phyloP scores from a whole-genome alignment of 2,329 filamentous ascomycete genomes.

The Claviceps spartinae region DNA sequence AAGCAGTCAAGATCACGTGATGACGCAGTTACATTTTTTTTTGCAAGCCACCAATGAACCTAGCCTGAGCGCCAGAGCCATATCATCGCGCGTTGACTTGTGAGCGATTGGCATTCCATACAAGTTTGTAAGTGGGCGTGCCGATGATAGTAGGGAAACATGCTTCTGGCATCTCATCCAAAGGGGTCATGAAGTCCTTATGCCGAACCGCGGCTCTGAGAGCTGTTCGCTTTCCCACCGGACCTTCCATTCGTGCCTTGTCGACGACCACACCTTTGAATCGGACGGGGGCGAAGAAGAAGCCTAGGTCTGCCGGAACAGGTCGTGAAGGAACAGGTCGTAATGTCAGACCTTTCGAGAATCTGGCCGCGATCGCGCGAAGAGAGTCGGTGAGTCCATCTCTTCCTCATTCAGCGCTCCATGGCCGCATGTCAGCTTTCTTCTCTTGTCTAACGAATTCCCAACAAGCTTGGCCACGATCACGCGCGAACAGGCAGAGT shows the following conservation, averaged over 20 bases:
- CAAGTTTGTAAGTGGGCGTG: too few species aligned
- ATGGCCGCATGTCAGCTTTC: too few species aligned
- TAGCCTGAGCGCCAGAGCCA: not conserved
- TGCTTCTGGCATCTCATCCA: not conserved
- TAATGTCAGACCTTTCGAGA: conserved; percentile 3
- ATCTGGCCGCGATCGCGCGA: conserved; percentile 7
- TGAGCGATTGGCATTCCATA: not conserved
- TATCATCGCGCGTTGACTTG: not conserved
- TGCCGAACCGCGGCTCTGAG: conserved; percentile 14
- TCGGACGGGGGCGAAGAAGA: not conserved
- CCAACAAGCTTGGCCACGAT: conserved; percentile 17
- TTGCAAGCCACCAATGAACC: not conserved
- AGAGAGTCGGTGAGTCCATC: conserved; percentile 14
- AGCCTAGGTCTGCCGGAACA: not conserved
- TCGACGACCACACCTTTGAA: conserved; percentile 13
- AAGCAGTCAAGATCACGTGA: not conserved
- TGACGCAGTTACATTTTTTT: not conserved
- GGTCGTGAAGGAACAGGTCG: not conserved
- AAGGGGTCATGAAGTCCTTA: conserved; percentile 18
- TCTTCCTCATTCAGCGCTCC: not conserved
- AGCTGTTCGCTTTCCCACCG: conserved; percentile 9
- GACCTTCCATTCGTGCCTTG: conserved; percentile 10
- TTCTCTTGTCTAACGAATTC: not conserved
- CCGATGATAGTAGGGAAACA: conserved; percentile 2
- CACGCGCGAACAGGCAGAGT: conserved; percentile 22